Evolutionary conservation across 352 stramenopile species (phyloP).

Genomic region (Hyaloperonospora arabidopsidis): DNA sequence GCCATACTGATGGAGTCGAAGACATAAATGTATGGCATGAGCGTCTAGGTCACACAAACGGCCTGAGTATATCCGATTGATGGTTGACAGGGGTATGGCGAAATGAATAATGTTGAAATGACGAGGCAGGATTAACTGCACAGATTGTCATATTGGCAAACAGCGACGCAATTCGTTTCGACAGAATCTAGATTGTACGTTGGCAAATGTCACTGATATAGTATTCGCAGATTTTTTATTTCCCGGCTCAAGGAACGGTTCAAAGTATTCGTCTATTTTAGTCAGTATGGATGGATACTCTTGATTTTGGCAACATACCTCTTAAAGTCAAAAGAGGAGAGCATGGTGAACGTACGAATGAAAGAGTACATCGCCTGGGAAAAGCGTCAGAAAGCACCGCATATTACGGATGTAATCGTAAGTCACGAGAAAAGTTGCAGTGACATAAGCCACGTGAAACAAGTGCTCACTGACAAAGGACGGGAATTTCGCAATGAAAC

Average conservation of each 20-base stretch:
- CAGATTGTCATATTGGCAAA: slow-evolving; percentile 8
- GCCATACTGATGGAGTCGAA: slow-evolving; percentile 1
- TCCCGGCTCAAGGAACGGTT: not conserved
- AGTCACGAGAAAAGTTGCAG: not conserved
- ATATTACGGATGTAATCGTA: not conserved
- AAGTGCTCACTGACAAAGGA: not conserved
- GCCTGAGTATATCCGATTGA: slow-evolving; percentile 5
- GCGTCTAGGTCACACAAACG: slow-evolving; percentile 6
- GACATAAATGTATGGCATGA: slow-evolving; percentile 10
- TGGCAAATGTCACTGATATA: slow-evolving; percentile 1
- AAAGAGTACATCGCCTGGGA: not conserved
- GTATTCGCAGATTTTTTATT: slow-evolving; percentile 7
- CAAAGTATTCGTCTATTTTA: not conserved
- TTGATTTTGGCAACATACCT: not conserved
- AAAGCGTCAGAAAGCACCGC: not conserved
- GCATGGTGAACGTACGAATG: not conserved
- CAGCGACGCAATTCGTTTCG: slow-evolving; percentile 1
- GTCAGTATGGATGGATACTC: not conserved
- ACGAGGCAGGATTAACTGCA: not conserved
- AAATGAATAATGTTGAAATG: slow-evolving; percentile 4
- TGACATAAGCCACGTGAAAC: not conserved
- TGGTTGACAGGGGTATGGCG: slow-evolving; percentile 3
- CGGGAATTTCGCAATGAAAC: not conserved
- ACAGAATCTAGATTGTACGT: slow-evolving; percentile 2
- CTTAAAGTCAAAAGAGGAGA: not conserved